These are phyloP conservation scores for Decorospora gaudefroyi DNA, from an alignment of 2,329 filamentous ascomycete species.

Conservation along the genomic window DNA sequence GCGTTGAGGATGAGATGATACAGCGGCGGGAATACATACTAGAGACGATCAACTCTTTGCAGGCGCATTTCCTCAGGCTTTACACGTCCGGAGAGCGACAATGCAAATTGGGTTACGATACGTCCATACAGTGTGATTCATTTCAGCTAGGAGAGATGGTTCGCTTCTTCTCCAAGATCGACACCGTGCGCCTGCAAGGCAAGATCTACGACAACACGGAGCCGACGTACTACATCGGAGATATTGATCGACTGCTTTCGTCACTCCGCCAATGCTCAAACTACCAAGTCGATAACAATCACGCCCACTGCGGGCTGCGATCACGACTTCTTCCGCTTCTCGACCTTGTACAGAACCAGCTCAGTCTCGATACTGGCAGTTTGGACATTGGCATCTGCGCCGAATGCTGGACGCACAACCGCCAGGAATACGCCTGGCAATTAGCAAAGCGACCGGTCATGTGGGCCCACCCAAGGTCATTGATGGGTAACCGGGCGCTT, in stretches of 20 bases:
- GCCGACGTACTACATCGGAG: constrained; percentile 59
- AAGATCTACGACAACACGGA: constrained; percentile 49
- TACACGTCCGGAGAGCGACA: constrained; percentile 71
- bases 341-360: constrained; percentile 61
- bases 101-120: constrained; percentile 75
- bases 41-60: constrained; percentile 70
- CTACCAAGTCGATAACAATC: constrained; percentile 75
- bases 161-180: constrained; percentile 67
- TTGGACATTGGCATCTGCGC: constrained; percentile 52
- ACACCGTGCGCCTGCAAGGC: constrained; percentile 61
- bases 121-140: constrained; percentile 71
- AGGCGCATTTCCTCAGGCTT: constrained; percentile 66
- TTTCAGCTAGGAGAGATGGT: constrained; percentile 80
- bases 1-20: constrained; percentile 71
- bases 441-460: constrained; percentile 52
- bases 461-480: constrained; percentile 44
- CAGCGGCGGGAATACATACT: constrained; percentile 68
- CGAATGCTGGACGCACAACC: constrained; percentile 51
- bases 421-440: constrained; percentile 51
- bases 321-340: constrained; percentile 68
- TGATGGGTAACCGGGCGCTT: constrained; percentile 26
- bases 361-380: constrained; percentile 42
- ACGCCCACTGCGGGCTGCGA: constrained; percentile 72
- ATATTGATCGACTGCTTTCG: constrained; percentile 64
- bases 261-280: constrained; percentile 67